These are phyloP conservation scores for Rhodomyrtus psidioides DNA, from an alignment of 441 rosid species.

Conservation along the genomic window DNA sequence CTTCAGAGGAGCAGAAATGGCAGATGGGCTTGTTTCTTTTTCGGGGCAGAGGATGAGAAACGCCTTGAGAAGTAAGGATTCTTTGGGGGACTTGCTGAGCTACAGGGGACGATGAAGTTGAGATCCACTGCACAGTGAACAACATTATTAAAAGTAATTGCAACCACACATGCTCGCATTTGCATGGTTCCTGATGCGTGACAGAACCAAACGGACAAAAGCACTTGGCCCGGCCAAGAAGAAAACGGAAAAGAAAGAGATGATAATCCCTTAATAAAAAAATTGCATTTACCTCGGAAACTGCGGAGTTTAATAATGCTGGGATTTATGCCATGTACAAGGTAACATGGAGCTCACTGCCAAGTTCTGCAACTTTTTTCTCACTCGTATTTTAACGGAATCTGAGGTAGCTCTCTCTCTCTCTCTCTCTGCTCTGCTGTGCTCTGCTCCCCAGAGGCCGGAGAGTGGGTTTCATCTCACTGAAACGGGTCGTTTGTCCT, in stretches of 20 bases:
- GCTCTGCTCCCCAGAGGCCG: not conserved
- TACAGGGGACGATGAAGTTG: slow-evolving; percentile 1
- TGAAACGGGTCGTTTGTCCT: not conserved
- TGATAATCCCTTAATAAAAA: not conserved
- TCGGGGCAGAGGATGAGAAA: slow-evolving; percentile 22
- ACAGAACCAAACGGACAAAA: not conserved
- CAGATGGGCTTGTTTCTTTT: slow-evolving; percentile 9
- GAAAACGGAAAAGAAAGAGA: not conserved
- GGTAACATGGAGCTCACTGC: not conserved
- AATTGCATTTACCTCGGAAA: not conserved
- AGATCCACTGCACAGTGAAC: slow-evolving; percentile 26
- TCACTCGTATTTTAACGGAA: not conserved
- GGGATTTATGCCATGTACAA: not conserved
- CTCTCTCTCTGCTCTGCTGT: not conserved
- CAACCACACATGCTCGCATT: not conserved
- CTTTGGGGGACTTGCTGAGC: slow-evolving; percentile 13
- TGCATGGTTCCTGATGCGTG: slow-evolving; percentile 8
- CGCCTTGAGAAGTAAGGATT: slow-evolving; percentile 18
- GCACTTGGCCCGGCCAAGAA: not conserved
- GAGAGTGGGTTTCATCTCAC: not conserved
- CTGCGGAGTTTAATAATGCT: not conserved
- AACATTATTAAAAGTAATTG: slow-evolving; percentile 16
- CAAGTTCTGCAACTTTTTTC: not conserved
- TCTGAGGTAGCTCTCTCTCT: not conserved
- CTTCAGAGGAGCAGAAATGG: slow-evolving; percentile 9